These are phyloP conservation scores for Erythrophleum fordii DNA, from an alignment of 306 rosid genomes.

Conservation along the genomic window DNA sequence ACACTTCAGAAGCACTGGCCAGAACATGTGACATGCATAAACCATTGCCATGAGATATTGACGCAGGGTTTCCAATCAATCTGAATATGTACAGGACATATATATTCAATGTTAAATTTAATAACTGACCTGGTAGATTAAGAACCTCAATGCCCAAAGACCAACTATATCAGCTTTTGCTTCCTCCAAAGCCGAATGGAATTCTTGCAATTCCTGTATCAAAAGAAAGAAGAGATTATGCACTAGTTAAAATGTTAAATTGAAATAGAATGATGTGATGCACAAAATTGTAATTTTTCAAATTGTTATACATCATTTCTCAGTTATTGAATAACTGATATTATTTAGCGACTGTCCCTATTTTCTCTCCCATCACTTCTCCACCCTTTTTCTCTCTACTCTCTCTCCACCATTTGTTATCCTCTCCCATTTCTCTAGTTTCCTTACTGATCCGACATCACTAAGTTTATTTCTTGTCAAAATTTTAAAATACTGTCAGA, in stretches of 20 bases:
- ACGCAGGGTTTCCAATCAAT: background rate
- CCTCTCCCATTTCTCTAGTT: background rate
- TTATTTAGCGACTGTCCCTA: background rate
- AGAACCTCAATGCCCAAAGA: slow-evolving; percentile 86
- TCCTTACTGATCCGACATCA: background rate
- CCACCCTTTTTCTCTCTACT: background rate
- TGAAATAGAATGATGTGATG: slow-evolving; percentile 16
- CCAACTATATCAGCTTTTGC: slow-evolving; percentile 99
- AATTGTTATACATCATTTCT: background rate
- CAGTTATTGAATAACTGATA: background rate
- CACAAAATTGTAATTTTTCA: background rate
- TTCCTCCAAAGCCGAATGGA: slow-evolving; percentile 91
- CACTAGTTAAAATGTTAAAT: slow-evolving; percentile 6
- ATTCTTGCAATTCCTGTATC: slow-evolving; percentile 90
- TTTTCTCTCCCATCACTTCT: background rate
- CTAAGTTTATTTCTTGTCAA: background rate
- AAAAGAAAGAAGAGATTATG: slow-evolving; percentile 35
- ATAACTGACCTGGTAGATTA: slow-evolving; percentile 67
- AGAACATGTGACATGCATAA: background rate
- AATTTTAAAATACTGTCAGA: background rate
- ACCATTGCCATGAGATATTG: slow-evolving; percentile 6
- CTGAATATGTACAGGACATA: background rate
- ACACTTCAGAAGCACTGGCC: background rate
- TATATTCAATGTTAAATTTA: background rate
- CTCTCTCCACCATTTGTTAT: background rate